Percentiles rank a stretch among this genome's conserved stretches.
Evolutionary conservation across 73 alveolate genomes (phyloP).

Genomic region (Symbiodinium natans): DNA sequence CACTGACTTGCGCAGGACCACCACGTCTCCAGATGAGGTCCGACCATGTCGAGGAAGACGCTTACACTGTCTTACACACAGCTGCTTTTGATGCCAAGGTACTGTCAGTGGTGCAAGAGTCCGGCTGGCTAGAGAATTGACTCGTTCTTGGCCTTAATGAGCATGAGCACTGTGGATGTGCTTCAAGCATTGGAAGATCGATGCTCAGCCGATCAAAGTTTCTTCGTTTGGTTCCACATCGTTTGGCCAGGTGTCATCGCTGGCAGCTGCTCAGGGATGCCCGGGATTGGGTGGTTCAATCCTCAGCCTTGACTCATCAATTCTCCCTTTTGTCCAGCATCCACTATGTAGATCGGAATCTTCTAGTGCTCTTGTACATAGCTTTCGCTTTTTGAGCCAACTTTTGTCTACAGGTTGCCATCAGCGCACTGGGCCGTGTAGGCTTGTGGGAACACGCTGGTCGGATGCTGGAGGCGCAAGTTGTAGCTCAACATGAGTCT

Average conservation of each 20-base stretch:
- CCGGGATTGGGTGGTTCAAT: slow-evolving; percentile 67
- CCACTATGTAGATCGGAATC: no score
- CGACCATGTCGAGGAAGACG: no score
- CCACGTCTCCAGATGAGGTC: not conserved
- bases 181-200: no score
- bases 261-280: slow-evolving; percentile 62
- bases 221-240: not conserved
- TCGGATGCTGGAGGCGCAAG: slow-evolving; percentile 5
- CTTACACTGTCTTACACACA: no score
- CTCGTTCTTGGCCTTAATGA: no score
- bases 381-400: no score
- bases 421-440: slow-evolving; percentile 48
- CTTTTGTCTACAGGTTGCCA: slow-evolving; percentile 34
- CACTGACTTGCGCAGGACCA: not conserved
- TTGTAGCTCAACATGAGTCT: no score
- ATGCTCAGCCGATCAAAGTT: no score
- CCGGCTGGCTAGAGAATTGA: not conserved
- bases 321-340: not conserved
- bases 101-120: not conserved
- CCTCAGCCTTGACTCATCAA: not conserved
- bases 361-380: no score
- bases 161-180: no score
- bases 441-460: slow-evolving; percentile 28
- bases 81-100: not conserved
- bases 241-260: slow-evolving; percentile 38